Conservation (phyloP, 805 yeast species). For the Zygotorulaspora sp. region DNA sequence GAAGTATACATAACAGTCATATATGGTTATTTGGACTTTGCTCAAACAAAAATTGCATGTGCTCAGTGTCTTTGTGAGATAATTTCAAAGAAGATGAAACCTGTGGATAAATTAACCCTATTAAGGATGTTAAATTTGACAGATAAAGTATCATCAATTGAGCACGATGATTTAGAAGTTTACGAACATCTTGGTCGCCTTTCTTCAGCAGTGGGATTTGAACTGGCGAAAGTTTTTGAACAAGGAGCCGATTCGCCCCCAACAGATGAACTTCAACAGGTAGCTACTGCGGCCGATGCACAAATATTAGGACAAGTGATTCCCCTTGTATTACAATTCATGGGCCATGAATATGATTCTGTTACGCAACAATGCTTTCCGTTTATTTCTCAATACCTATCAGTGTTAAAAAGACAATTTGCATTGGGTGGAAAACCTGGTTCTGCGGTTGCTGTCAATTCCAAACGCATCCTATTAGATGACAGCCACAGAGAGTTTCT, state of each 20-base stretch:
- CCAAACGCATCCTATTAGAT: conserved; percentile 34
- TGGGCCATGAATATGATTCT: conserved; percentile 84
- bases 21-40: conserved; percentile 51
- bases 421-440: conserved; percentile 39
- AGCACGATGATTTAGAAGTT: conserved; percentile 53
- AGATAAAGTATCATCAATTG: conserved; percentile 38
- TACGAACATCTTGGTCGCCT: conserved; percentile 73
- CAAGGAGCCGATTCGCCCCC: conserved; percentile 39
- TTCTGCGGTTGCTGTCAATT: conserved; percentile 37
- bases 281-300: conserved; percentile 39
- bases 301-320: conserved; percentile 54
- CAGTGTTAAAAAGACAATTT: conserved; percentile 57
- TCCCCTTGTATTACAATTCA: conserved; percentile 67
- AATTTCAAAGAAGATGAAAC: conserved; percentile 72
- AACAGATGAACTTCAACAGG: conserved; percentile 34
- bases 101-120: conserved; percentile 58
- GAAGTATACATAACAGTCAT: conserved; percentile 53
- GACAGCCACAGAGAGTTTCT: conserved; percentile 48
- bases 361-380: conserved; percentile 79
- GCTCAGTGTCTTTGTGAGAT: conserved; percentile 51
- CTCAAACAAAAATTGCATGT: conserved; percentile 52
- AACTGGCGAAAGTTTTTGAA: conserved; percentile 66
- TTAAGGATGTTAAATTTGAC: conserved; percentile 66
- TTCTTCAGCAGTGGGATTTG: conserved; percentile 68
- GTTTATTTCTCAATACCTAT: conserved; percentile 67